These are phyloP conservation scores for Poronia punctata DNA, from an alignment of 495 filamentous ascomycete species.

Conservation along the genomic window DNA sequence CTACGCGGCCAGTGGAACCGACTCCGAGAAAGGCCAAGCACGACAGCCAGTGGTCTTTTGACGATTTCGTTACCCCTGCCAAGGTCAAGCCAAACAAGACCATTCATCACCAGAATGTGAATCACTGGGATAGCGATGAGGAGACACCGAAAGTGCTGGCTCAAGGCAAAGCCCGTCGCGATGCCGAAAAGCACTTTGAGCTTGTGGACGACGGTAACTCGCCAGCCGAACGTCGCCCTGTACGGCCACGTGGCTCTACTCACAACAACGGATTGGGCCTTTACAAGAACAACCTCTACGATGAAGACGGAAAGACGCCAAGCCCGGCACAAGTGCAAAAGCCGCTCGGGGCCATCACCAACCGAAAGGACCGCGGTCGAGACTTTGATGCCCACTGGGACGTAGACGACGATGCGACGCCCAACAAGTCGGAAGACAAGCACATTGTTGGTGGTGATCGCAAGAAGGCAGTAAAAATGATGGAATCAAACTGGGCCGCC, in stretches of 20 bases:
- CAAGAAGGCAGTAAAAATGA: conserved; percentile 56
- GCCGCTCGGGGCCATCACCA: conserved; percentile 54
- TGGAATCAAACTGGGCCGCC: conserved; percentile 58
- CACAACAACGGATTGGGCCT: conserved; percentile 62
- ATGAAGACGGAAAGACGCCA: conserved; percentile 40
- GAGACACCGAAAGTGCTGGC: conserved; percentile 48
- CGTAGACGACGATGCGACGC: conserved; percentile 57
- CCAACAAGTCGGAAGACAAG: conserved; percentile 16
- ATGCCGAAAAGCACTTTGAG: conserved; percentile 74
- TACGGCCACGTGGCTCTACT: conserved; percentile 39
- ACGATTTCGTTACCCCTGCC: conserved; percentile 74
- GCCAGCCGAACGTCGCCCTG: conserved; percentile 18
- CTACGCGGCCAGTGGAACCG: conserved; percentile 24
- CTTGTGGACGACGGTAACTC: conserved; percentile 47
- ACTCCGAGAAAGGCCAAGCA: conserved; percentile 53
- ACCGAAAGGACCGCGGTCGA: conserved; percentile 59
- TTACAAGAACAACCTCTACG: conserved; percentile 68
- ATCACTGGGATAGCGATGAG: conserved; percentile 66
- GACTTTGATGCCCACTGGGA: conserved; percentile 68
- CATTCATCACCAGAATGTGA: conserved; percentile 46
- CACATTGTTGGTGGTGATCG: conserved; percentile 40
- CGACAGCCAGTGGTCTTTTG: conserved; percentile 71
- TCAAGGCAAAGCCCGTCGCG: conserved; percentile 63
- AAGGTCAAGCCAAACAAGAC: conserved; percentile 47
- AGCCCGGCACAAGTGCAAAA: conserved; percentile 20